Percentiles rank a stretch among this genome's conserved stretches.
Evolutionary conservation across 345 rosid genomes (phyloP).

Genomic region (Arabidopsis thaliana): DNA sequence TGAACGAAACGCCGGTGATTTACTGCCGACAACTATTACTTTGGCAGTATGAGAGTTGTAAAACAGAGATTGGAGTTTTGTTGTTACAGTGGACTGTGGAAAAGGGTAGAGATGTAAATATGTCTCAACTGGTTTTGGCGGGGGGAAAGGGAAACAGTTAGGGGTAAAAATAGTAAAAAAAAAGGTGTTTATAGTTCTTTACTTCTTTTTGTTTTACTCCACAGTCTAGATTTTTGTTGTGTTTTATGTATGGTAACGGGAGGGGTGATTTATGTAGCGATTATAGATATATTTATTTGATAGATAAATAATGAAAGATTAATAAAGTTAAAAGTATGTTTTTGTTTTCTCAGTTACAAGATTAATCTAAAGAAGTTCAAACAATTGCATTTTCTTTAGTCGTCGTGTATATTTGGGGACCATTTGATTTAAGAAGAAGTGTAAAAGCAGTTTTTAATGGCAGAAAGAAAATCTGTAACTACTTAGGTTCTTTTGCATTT

Average conservation of each 20-base stretch:
- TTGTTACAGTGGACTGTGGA: slow-evolving; percentile 20
- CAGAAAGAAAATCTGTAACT: slow-evolving; percentile 31
- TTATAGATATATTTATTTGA: slow-evolving; percentile 46
- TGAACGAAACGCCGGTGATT: slow-evolving; percentile 29
- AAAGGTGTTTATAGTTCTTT: slow-evolving; percentile 35
- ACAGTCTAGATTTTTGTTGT: slow-evolving; percentile 17
- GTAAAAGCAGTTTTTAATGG: slow-evolving; percentile 13
- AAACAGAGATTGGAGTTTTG: slow-evolving; percentile 24
- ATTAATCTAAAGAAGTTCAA: background rate
- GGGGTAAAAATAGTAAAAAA: slow-evolving; percentile 32
- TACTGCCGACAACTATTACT: slow-evolving; percentile 39
- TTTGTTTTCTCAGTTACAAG: background rate
- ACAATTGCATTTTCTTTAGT: background rate
- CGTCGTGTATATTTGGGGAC: slow-evolving; percentile 7
- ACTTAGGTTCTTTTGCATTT: slow-evolving; percentile 5
- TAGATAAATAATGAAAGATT: slow-evolving; percentile 36
- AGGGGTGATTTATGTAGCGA: slow-evolving; percentile 39
- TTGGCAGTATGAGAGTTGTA: slow-evolving; percentile 36
- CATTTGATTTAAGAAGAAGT: slow-evolving; percentile 17
- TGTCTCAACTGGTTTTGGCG: slow-evolving; percentile 48
- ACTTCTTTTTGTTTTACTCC: background rate
- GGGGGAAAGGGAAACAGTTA: slow-evolving; percentile 38
- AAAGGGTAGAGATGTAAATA: slow-evolving; percentile 43
- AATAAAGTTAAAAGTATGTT: slow-evolving; percentile 24
- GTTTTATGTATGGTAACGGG: slow-evolving; percentile 30